phyloP scores from a whole-genome alignment of 305 asterid genomes.

The Fraxinus nigra region DNA sequence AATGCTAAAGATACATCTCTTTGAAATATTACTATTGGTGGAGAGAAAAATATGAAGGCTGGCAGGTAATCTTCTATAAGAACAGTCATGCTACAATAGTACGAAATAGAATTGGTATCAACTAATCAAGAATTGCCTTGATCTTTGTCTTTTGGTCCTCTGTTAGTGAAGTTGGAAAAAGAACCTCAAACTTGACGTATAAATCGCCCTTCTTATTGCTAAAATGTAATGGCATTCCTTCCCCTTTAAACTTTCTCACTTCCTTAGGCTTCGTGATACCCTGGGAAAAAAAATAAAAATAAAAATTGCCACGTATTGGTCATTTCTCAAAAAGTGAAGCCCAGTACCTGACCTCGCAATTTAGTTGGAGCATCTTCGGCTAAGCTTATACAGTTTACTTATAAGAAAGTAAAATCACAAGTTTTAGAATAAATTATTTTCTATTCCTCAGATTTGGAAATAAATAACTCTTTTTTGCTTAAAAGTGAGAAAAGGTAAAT shows the following conservation, averaged over 20 bases:
- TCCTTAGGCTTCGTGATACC: constrained; percentile 83
- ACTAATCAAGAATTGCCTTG: constrained; percentile 48
- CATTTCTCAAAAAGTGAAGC: background rate
- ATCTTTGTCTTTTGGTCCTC: constrained; percentile 79
- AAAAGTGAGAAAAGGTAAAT: background rate
- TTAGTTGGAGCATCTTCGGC: background rate
- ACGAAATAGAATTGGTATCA: background rate
- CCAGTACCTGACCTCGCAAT: background rate
- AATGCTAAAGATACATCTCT: background rate
- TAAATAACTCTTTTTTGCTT: background rate
- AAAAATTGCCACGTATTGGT: background rate
- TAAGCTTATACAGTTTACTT: background rate
- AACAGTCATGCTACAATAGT: background rate
- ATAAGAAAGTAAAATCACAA: background rate
- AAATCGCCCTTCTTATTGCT: constrained; percentile 87
- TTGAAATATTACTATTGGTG: background rate
- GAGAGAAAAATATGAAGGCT: background rate
- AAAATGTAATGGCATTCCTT: constrained; percentile 87
- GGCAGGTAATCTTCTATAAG: background rate
- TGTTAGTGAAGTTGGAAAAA: constrained; percentile 72
- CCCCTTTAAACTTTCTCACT: constrained; percentile 76
- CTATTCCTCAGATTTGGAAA: background rate
- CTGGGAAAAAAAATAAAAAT: constrained; percentile 27
- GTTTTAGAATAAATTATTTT: background rate
- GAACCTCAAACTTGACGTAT: constrained; percentile 74